Evolutionary conservation across 2,329 filamentous ascomycete genomes (phyloP), one percentile per base, ranked within the genome.

Genomic region (Rosellinia necatrix): DNA sequence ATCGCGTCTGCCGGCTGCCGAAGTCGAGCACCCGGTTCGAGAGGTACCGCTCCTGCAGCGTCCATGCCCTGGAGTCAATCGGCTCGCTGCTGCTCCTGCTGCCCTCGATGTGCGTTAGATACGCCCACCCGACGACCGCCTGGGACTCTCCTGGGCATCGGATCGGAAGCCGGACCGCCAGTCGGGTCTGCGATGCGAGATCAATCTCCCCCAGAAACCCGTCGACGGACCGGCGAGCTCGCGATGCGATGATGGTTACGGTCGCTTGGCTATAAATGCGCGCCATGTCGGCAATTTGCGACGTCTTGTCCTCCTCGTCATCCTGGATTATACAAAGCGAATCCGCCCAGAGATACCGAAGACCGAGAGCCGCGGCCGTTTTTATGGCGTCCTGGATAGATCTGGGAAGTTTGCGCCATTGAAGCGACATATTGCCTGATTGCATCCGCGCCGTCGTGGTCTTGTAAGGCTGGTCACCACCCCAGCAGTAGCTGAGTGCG

Each of bases 401-500:
- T 30, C 8, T 46, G 6, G 47, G 46, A 27, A 56, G 25, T 46
- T 41, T 56, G 13, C 22, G 13, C 53, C 53, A 56, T 12, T 25
- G 7, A 13, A 56, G 41, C 19, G 30, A 25, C 5, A 40, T 1
- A 6, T 50, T 5, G 3, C 40, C 38, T 2, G 40, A 46, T 10
- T 50, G 15, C 19, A 56, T 40, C 27, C 53, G 46, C 19, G 40
- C 40, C 40, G 44, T 56, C 2, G 40, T 56, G 12, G 53, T 56
- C 27, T 56, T 56, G 25, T 56, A 55, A 21, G 38, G 29, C 15
- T 55, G 52, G 38, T 55, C 46, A 38, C 46, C 52, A 7, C 52
- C 52, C 52, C 52, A 55, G 38, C 52, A 55, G 22, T 55, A 55
- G 40, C 52, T 55, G 17, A 55, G 46, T 6, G 53, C 53, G 2